Evolutionary conservation across 2,329 filamentous ascomycete genomes (phyloP), one percentile per base, ranked within the genome.

Genomic region (Emergomyces pasteurianus): DNA sequence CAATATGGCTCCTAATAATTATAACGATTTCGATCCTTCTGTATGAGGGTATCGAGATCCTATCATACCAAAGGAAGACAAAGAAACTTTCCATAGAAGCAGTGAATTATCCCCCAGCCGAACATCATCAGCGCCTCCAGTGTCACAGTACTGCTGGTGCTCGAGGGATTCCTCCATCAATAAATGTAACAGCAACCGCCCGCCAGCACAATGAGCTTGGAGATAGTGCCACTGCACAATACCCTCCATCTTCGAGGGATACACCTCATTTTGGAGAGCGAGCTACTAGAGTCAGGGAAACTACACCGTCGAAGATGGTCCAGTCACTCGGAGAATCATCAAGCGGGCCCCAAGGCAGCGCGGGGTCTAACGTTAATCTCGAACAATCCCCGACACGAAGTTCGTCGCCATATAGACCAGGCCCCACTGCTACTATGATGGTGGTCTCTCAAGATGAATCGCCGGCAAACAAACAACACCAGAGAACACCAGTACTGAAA

Each of bases 41-140:
- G 28, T 70, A 71, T 58, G 72, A 74, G 60, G 73, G 75, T n/a
- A 66, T 70, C 23, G 68, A 74, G 28, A 72, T 77, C 40, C 72
- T 72, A 54, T 59, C 81, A 62, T 87, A 87, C 69, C 82, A 57
- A 52, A 58, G 21, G 49, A 50, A 56, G 34, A 21, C 59, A 23
- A 42, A 46, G n/a, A 58, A 46, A 21, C 3, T 59, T 53, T 55
- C 50, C 10, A 18, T 47, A n/a, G 47, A 50, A 14, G 28, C 28
- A 16, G 7, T 58, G 28, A 16, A 28, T 38, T 10, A 43, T 21
- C 1, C n/a, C 50, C 14, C 58, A 23, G 38, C 55, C n/a, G 46
- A 42, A 54, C 10, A 10, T 21, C 28, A 36, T 12, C 31, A n/a
- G 31, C 10, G 28, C 14, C 8, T 1, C 21, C 50, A 9, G 28